Evolutionary conservation across 164 flowering plant genomes (phyloP).

Genomic region (Vitis amurensis): DNA sequence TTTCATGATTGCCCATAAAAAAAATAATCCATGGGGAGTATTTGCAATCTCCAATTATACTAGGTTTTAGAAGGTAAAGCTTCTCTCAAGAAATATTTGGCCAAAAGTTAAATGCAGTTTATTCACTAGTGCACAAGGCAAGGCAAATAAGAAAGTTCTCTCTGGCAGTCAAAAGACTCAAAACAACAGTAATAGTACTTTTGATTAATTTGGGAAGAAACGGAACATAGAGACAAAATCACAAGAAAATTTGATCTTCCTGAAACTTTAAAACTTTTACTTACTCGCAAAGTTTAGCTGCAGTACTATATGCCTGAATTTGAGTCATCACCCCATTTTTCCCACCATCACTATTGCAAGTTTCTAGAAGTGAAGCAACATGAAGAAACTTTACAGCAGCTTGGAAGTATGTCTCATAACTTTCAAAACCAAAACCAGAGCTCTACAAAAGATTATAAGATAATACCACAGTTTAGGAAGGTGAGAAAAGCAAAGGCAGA

Average conservation of each 20-base stretch:
- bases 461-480: background rate
- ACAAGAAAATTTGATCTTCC: background rate
- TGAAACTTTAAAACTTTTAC: conserved; percentile 13
- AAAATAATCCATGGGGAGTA: too few relatives aligned
- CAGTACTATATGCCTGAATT: conserved; percentile 31
- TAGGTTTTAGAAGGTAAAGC: background rate
- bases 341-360: conserved; percentile 20
- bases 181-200: background rate
- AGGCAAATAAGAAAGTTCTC: background rate
- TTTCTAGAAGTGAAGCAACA: conserved; percentile 49
- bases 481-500: background rate
- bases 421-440: conserved; percentile 38
- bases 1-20: too few relatives aligned
- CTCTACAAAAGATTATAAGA: conserved; percentile 22
- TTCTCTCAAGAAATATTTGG: background rate
- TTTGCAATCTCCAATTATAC: background rate
- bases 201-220: background rate
- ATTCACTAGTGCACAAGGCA: too few relatives aligned
- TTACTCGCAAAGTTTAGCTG: conserved; percentile 58
- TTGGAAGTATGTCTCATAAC: conserved; percentile 40
- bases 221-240: too few relatives aligned
- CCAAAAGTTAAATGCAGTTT: background rate
- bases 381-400: conserved; percentile 53
- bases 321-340: conserved; percentile 32
- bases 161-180: background rate